Base-by-base conservation (phyloP, 306 rosid genomes). In the Ziziphus jujuba region DNA sequence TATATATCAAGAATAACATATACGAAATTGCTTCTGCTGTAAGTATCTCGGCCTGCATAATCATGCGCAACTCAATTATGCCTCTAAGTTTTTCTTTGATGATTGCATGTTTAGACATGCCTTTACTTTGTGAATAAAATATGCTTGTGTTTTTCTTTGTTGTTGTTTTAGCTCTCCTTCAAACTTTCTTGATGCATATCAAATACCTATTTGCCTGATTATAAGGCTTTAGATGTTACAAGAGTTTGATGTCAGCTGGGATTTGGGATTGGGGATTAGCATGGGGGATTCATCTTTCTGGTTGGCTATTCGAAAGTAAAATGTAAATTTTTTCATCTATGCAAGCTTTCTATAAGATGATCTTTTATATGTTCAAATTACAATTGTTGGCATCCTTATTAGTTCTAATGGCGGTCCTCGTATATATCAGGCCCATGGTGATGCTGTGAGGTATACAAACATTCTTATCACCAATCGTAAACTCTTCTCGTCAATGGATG, bases 401-500 rank as follows among this genome's bases (percentile, higher is more conserved):
- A 28, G 52, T 73, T 84, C 69, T 69, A 45, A 72, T 22, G 36
- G 48, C 65, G 22, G 17, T 76, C 65, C 58, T 76, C 69, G 48
- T 76, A 28, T 28, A 28, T 28, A 49, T 71, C 84, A 83, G 88
- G 88, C 61, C 52, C 48, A 23, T 63, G 79, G 47, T 35, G 83
- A 52, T 70, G 62, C 61, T 63, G 16, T 78, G 79, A 82, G 52
- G 20, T 61, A 64, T 31, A 65, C 50, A 4, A 59, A 48, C 51
- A 25, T 63, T 50, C 65, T 47, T 64, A 50, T 59, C 23, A 75
- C 72, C 35, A 60, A 47, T 44, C 63, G 72, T 55, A 69, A 59
- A 34, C 72, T 80, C 24, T 49, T 62, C 74, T 80, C 56, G 16
- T 71, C 81, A 60, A 65, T 89, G 82, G 95, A 87, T 56, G 81